Percentiles rank a stretch among this genome's conserved stretches.
These are phyloP conservation scores for Plenodomus biglobosus DNA, from an alignment of 2,329 filamentous ascomycete genomes.

Conservation along the genomic window DNA sequence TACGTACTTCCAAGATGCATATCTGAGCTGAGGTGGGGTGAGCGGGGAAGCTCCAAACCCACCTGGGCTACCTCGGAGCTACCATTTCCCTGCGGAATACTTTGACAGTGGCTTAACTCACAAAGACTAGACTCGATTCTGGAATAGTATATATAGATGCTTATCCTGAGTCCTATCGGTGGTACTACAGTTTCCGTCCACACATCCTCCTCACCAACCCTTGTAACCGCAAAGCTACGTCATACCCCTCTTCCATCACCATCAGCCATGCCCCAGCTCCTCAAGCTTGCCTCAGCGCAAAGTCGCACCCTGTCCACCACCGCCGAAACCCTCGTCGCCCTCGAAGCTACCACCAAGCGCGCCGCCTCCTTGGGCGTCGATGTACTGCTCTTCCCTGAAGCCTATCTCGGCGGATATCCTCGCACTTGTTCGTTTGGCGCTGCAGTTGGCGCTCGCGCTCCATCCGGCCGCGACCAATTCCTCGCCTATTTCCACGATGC, in stretches of 20 bases:
- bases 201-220: not conserved
- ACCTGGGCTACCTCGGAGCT: not conserved
- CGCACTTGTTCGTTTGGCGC: conserved; percentile 77
- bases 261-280: conserved; percentile 46
- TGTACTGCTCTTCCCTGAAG: conserved; percentile 86
- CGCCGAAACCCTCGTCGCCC: conserved; percentile 64
- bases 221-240: not conserved
- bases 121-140: not conserved
- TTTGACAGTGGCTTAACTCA: not conserved
- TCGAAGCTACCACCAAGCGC: conserved; percentile 63
- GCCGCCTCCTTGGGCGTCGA: conserved; percentile 65
- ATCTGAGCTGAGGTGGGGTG: conserved; percentile 5
- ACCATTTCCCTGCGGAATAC: not conserved
- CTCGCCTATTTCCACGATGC: conserved; percentile 75
- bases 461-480: conserved; percentile 77
- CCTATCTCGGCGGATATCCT: conserved; percentile 89
- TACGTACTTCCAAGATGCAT: no score
- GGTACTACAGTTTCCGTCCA: not conserved
- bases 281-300: conserved; percentile 55
- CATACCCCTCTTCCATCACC: not conserved
- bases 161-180: not conserved
- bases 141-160: not conserved
- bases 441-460: conserved; percentile 67
- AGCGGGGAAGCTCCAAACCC: conserved; percentile 7
- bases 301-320: conserved; percentile 51